These are phyloP conservation scores for Ascomycota sp. DNA, from an alignment of 2,329 filamentous ascomycete species.

Conservation along the genomic window DNA sequence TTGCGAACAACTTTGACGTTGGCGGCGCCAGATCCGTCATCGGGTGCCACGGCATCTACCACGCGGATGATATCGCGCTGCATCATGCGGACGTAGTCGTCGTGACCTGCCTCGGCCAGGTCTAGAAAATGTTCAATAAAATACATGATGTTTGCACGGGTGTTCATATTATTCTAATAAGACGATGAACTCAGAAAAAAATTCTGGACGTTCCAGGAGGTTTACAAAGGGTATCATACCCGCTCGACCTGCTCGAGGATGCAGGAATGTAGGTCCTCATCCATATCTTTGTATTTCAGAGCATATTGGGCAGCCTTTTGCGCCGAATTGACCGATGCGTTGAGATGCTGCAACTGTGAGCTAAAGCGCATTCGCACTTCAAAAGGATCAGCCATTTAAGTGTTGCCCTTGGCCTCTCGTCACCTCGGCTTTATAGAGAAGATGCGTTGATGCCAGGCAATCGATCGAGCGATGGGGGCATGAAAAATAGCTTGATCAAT, in stretches of 20 bases:
- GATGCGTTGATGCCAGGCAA: background rate
- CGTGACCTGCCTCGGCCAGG: conserved; percentile 54
- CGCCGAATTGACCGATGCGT: conserved; percentile 71
- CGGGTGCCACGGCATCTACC: conserved; percentile 77
- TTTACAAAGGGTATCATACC: conserved; percentile 18
- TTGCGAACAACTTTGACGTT: conserved; percentile 86
- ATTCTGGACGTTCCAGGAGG: too few relatives aligned
- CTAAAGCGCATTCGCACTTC: conserved; percentile 98
- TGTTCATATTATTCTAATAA: conserved; percentile 76
- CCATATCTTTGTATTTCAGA: conserved; percentile 80
- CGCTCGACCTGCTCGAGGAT: conserved; percentile 88
- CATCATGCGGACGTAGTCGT: conserved; percentile 82
- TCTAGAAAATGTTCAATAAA: conserved; percentile 94
- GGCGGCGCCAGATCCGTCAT: conserved; percentile 69
- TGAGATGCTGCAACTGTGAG: conserved; percentile 69
- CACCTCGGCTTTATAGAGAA: background rate
- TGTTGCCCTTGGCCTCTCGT: too few relatives aligned
- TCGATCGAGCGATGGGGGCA: too few relatives aligned
- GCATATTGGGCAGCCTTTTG: conserved; percentile 92
- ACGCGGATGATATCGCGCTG: conserved; percentile 81
- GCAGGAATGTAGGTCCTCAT: conserved; percentile 92
- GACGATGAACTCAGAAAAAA: too few relatives aligned
- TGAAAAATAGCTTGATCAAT: too few relatives aligned
- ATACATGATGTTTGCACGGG: conserved; percentile 95
- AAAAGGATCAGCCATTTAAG: conserved; percentile 57